phyloP scores from a whole-genome alignment of 2,329 filamentous ascomycete genomes.

The Epichloe amarillans region DNA sequence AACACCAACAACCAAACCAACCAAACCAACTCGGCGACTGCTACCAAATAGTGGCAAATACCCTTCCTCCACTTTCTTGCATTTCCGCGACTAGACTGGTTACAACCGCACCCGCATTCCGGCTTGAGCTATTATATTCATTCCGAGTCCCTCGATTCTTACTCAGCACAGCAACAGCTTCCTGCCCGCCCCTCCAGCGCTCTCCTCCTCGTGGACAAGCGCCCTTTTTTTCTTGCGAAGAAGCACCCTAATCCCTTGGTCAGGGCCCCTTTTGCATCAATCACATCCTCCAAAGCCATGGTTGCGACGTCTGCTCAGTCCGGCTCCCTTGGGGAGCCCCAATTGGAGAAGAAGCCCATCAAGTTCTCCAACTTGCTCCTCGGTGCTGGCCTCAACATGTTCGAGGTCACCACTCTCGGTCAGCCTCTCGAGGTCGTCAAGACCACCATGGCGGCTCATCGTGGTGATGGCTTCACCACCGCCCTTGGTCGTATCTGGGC shows the following conservation, averaged over 20 bases:
- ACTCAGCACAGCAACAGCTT: conserved; percentile 3
- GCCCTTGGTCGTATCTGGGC: conserved; percentile 83
- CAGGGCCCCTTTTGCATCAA: conserved; percentile 60
- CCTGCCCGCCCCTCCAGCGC: background rate
- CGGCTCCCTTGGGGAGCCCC: conserved; percentile 33
- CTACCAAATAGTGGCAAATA: background rate
- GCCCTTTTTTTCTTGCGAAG: conserved; percentile 45
- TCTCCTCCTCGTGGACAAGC: conserved; percentile 13
- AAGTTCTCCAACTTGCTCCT: conserved; percentile 99
- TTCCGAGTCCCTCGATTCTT: background rate
- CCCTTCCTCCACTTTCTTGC: conserved; percentile 1
- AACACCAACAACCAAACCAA: no score
- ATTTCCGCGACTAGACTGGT: no score
- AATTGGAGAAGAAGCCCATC: conserved; percentile 96
- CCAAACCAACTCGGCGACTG: background rate
- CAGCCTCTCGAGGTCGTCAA: conserved; percentile 96
- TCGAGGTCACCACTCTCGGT: conserved; percentile 59
- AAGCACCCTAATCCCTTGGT: conserved; percentile 95
- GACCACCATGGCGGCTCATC: conserved; percentile 98
- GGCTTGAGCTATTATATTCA: background rate
- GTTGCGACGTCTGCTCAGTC: conserved; percentile 43
- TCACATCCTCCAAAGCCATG: conserved; percentile 44
- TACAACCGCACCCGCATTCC: background rate
- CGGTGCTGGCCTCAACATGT: conserved; percentile 88
- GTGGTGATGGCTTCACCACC: conserved; percentile 70